Evolutionary conservation across 2,329 filamentous ascomycete species (phyloP).

Genomic region (Cercospora zeae-maydis): DNA sequence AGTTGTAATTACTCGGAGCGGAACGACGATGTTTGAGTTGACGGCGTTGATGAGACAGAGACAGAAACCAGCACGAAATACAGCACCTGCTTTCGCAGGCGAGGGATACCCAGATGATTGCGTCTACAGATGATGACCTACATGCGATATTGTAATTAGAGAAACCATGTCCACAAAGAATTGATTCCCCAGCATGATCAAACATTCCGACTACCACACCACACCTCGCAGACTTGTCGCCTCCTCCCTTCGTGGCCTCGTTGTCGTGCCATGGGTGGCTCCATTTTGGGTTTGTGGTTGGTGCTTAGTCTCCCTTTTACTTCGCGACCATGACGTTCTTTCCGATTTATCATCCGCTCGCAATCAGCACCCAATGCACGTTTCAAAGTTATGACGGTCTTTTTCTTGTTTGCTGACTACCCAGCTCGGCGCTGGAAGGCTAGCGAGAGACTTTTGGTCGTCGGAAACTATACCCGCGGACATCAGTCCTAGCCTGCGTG

Average conservation of each 20-base stretch:
- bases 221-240: too few relatives aligned
- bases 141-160: not conserved
- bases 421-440: not conserved
- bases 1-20: not conserved
- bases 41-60: not conserved
- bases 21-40: not conserved
- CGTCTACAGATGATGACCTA: not conserved
- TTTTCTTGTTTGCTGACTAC: not conserved
- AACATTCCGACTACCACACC: too few relatives aligned
- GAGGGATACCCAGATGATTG: not conserved
- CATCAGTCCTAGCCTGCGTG: not conserved
- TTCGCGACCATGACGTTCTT: not conserved
- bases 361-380: not conserved
- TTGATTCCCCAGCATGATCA: too few relatives aligned
- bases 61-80: not conserved
- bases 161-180: too few relatives aligned
- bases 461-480: not conserved
- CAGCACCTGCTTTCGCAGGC: slow-evolving; percentile 1
- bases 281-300: not conserved
- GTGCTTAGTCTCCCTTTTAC: not conserved
- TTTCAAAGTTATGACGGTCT: not conserved
- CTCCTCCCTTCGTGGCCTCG: too few relatives aligned
- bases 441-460: not conserved
- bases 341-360: too few relatives aligned
- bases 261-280: not conserved